These are phyloP conservation scores for Microsporum ferrugineum DNA, from an alignment of 2,329 filamentous ascomycete genomes.

Conservation along the genomic window DNA sequence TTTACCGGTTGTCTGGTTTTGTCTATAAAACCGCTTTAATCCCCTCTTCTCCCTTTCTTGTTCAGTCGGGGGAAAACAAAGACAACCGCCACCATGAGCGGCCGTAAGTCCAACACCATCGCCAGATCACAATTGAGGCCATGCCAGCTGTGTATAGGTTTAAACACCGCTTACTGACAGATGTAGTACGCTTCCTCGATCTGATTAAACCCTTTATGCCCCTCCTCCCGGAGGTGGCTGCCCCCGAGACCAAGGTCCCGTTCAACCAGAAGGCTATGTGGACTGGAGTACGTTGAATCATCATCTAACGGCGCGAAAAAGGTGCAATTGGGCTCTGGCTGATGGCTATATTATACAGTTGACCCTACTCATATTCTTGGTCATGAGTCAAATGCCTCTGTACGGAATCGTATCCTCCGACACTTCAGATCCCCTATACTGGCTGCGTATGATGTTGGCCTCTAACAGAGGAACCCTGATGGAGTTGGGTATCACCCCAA, in stretches of 20 bases:
- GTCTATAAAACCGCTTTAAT: slow-evolving; percentile 19
- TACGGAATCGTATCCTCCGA: slow-evolving; percentile 99
- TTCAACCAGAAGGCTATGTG: slow-evolving; percentile 99
- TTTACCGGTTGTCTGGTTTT: slow-evolving; percentile 22
- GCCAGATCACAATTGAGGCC: slow-evolving; percentile 9
- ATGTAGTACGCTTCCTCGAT: slow-evolving; percentile 91
- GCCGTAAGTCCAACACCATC: slow-evolving; percentile 41
- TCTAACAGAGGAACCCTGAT: slow-evolving; percentile 95
- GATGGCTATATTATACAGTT: slow-evolving; percentile 36
- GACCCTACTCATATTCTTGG: slow-evolving; percentile 95
- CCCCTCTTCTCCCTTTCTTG: slow-evolving; percentile 16
- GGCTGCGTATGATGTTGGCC: slow-evolving; percentile 99
- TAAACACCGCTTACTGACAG: slow-evolving; percentile 19
- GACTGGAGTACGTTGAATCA: slow-evolving; percentile 50
- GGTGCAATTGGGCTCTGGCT: slow-evolving; percentile 2
- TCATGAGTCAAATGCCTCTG: slow-evolving; percentile 99
- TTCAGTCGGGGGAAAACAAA: slow-evolving; percentile 24
- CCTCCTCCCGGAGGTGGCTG: slow-evolving; percentile 97
- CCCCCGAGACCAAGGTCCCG: slow-evolving; percentile 94
- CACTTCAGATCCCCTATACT: slow-evolving; percentile 97
- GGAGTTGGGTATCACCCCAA: slow-evolving; percentile 94
- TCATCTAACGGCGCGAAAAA: neutral
- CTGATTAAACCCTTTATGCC: slow-evolving; percentile 99
- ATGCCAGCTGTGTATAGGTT: slow-evolving; percentile 13
- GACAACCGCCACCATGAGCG: slow-evolving; percentile 43